These are phyloP conservation scores for Cryptococcus floricola DNA, from an alignment of 1,284 basidiomycete species.

Conservation along the genomic window DNA sequence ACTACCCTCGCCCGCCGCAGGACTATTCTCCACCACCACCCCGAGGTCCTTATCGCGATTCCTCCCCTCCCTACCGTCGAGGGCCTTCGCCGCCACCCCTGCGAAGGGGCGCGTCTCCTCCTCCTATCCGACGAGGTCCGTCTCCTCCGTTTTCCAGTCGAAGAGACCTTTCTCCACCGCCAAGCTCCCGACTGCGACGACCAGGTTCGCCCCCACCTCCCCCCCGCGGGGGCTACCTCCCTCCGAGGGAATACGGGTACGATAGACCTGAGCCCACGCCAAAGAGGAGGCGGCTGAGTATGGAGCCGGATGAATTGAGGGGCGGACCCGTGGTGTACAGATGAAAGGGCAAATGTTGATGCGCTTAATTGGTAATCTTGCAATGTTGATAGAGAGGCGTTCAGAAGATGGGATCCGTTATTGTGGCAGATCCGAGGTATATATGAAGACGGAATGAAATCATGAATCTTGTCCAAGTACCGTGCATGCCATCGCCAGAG, in stretches of 20 bases:
- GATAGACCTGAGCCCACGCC: not conserved
- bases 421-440: not conserved
- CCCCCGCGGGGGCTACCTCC: not conserved
- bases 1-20: not conserved
- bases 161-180: not conserved
- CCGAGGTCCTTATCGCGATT: not conserved
- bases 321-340: not conserved
- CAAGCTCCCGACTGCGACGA: not conserved
- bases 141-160: too few relatives aligned
- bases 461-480: too few relatives aligned
- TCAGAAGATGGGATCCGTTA: not conserved
- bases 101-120: not conserved
- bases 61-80: conserved; percentile 1
- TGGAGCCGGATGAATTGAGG: not conserved
- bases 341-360: not conserved
- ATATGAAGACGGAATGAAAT: too few relatives aligned
- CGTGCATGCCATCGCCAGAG: too few relatives aligned
- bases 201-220: not conserved
- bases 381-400: not conserved
- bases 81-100: not conserved
- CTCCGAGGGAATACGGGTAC: not conserved
- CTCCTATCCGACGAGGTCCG: not conserved
- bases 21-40: not conserved
- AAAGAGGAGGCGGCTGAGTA: not conserved
- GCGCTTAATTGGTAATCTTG: not conserved